Evolutionary conservation across 2,329 filamentous ascomycete species (phyloP).

Genomic region (Cryphonectria radicalis): DNA sequence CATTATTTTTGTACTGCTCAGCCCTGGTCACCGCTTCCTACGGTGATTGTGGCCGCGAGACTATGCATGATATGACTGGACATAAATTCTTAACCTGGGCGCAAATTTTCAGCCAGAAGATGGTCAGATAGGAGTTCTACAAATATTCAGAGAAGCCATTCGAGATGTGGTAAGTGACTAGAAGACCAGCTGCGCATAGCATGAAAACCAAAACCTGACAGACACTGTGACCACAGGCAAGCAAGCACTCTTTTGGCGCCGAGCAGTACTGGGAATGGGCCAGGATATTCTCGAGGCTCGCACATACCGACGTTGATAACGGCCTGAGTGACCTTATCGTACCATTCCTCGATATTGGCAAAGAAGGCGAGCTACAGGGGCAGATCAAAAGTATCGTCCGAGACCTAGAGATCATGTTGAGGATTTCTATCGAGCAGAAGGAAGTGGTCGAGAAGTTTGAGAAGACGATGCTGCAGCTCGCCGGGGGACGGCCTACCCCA

Average conservation of each 20-base stretch:
- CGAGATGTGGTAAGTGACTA: slow-evolving; percentile 23
- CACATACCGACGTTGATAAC: slow-evolving; percentile 35
- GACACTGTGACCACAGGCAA: slow-evolving; percentile 33
- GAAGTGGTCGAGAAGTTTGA: slow-evolving; percentile 39
- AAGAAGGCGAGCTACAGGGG: slow-evolving; percentile 46
- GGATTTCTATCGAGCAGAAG: slow-evolving; percentile 43
- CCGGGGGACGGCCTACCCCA: slow-evolving; percentile 28
- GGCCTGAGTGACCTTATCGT: slow-evolving; percentile 28
- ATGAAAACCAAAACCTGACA: not conserved
- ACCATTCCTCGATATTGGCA: slow-evolving; percentile 46
- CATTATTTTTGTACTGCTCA: slow-evolving; percentile 29
- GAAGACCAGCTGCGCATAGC: not conserved
- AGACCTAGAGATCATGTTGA: slow-evolving; percentile 52
- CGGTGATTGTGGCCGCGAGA: not conserved
- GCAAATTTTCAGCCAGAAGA: slow-evolving; percentile 14
- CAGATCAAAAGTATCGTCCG: slow-evolving; percentile 54
- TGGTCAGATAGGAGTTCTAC: slow-evolving; percentile 20
- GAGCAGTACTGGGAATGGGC: slow-evolving; percentile 45
- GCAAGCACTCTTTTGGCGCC: slow-evolving; percentile 45
- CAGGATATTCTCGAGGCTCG: slow-evolving; percentile 33
- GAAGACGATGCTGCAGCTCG: slow-evolving; percentile 31
- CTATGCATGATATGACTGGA: not conserved
- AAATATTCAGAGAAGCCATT: slow-evolving; percentile 25
- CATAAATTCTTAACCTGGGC: not conserved
- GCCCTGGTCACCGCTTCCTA: not conserved